phyloP scores from a whole-genome alignment of 2,329 filamentous ascomycete genomes.

The Alternaria postmessia region DNA sequence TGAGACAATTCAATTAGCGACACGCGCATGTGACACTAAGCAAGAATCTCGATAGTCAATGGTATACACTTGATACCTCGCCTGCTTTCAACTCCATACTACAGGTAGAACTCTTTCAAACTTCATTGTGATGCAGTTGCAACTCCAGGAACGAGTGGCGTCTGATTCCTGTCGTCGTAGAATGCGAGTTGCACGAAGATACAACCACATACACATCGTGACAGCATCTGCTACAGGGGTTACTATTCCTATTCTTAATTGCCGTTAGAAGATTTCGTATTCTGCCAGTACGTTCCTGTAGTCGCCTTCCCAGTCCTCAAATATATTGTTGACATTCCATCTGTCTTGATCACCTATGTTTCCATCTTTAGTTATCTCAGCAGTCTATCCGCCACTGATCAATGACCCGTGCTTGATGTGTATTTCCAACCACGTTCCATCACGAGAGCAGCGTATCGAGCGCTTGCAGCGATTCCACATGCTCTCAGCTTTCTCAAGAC shows the following conservation, averaged over 20 bases:
- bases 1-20: neutral
- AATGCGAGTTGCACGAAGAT: too few species aligned
- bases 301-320: neutral
- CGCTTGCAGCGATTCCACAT: conserved; percentile 5
- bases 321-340: neutral
- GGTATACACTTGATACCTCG: neutral
- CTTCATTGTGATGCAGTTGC: neutral
- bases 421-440: neutral
- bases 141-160: too few species aligned
- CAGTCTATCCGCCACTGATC: conserved; percentile 8
- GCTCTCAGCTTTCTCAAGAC: conserved; percentile 7
- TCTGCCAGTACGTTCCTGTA: neutral
- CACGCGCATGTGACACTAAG: neutral
- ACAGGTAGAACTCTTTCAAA: neutral
- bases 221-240: neutral
- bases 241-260: neutral
- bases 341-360: neutral
- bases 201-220: too few species aligned
- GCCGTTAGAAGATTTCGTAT: neutral
- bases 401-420: neutral
- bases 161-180: too few species aligned
- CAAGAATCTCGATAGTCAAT: neutral
- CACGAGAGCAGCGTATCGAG: neutral
- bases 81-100: neutral
- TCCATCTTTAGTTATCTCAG: neutral